These are phyloP conservation scores for Globisporangium spinosum DNA, from an alignment of 352 stramenopile species.

Conservation along the genomic window DNA sequence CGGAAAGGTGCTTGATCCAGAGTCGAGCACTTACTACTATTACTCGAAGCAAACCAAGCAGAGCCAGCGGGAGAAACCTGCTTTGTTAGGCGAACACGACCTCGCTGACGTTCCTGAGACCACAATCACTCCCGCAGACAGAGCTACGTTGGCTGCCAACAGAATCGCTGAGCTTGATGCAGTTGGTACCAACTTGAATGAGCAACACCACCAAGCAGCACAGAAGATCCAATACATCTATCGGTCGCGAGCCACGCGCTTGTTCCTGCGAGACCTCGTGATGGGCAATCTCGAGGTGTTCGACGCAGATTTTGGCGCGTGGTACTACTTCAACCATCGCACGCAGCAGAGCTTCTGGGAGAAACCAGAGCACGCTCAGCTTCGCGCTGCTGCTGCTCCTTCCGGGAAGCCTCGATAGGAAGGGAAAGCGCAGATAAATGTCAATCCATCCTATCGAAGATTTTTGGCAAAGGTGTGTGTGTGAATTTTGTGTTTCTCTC, in stretches of 20 bases:
- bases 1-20: constrained; percentile 32
- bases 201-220: constrained; percentile 20
- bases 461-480: constrained; percentile 4
- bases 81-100: constrained; percentile 13
- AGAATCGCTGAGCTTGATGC: background rate
- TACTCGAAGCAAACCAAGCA: constrained; percentile 28
- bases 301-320: constrained; percentile 34
- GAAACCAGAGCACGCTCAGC: constrained; percentile 28
- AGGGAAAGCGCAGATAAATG: background rate
- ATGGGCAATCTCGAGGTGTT: constrained; percentile 37
- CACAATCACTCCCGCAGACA: background rate
- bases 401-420: background rate
- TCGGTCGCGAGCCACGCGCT: constrained; percentile 28
- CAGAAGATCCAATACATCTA: constrained; percentile 37
- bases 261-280: constrained; percentile 37
- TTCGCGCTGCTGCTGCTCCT: constrained; percentile 10
- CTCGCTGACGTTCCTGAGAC: background rate
- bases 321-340: constrained; percentile 57
- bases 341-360: constrained; percentile 55
- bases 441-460: background rate
- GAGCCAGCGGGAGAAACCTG: constrained; percentile 32
- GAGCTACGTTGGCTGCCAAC: too few relatives aligned
- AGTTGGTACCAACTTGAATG: background rate
- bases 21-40: constrained; percentile 29
- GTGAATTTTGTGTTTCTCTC: constrained; percentile 19